Evolutionary conservation across 495 filamentous ascomycete genomes (phyloP), one percentile per base, ranked within the genome.

Genomic region (Talaromyces trachyspermus): DNA sequence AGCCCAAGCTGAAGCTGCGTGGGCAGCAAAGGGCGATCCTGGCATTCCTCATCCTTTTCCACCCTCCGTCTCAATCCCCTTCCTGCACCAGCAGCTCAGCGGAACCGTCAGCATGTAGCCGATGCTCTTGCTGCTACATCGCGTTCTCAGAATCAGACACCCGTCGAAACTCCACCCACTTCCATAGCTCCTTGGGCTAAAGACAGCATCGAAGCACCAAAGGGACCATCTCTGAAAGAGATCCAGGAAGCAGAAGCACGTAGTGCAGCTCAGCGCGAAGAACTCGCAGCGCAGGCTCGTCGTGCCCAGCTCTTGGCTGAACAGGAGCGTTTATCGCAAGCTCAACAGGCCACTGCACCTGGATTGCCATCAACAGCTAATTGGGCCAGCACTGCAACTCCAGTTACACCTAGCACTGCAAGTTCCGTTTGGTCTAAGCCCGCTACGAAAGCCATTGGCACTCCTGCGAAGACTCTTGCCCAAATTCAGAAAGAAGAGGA

Each of bases 401-500:
- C 66, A 17, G 75, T 60, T n/a, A 77, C 70, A 46, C 76, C 77
- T 38, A 64, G 65, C 7, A 67, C 71, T 20, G 54, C 75, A 20
- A 69, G 62, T 32, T 59, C 66, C 0, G 71, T 75, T 0, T 91
- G 86, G 86, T 59, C 64, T 58, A 85, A 81, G 60, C 83, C 69
- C 64, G 66, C 78, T 54, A 78, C 69, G 61, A 82, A 67, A 62
- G 90, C 74, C 69, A 60, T 58, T 51, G 65, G 64, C 9, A 57
- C 75, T 32, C 62, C 74, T 11, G 63, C 66, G 4, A 97, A 95
- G 76, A 95, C 90, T 0, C 74, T 97, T 24, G 86, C 87, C 40
- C 91, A 97, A 49, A 97, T 97, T 49, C 92, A 97, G 61, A 89
- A 90, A 56, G 92, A 98, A 69, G 92, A 98, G 55, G 92, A 97